Evolutionary conservation across 2,329 filamentous ascomycete species (phyloP), one percentile per base, ranked within the genome.

Genomic region (Periconia digitata): DNA sequence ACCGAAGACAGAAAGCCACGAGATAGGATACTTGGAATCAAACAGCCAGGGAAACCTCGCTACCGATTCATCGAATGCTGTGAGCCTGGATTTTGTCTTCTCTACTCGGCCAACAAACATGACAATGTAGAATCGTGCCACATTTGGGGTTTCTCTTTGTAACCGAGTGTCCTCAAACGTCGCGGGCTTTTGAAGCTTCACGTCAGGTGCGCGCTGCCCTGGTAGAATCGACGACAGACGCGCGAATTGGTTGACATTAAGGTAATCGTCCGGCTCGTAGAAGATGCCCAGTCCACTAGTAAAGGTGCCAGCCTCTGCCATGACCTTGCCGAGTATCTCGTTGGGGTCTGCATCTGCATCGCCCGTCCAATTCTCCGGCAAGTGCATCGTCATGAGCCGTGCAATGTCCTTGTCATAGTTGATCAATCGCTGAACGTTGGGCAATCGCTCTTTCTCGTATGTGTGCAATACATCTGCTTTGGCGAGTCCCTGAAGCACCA

Each of bases 401-500:
- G 66, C 66, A 34, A 69, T 67, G n/a, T 61, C 59, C 41, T 66
- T 69, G 51, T 71, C 66, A 34, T 67, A 66, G 3, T 66, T 57
- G 53, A 72, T 69, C 8, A 82, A 66, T 21, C 66, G 68, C 8
- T 67, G 52, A 0, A 78, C 79, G 32, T 81, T 74, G 2, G 76
- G 72, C 15, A 72, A 69, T 6, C 79, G 73, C 57, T 82, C 79
- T 2, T 58, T 53, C 43, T 76, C 69, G 56, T 81, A 82, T 12
- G 71, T 76, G 41, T 77, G 67, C 0, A 83, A 67, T 1, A 82
- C 64, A 0, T 64, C 54, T 8, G 73, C 61, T 10, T 63, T 63
- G 1, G 69, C 71, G 2, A 67, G 50, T 6, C 71, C 64, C n/a
- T 70, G 68, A 1, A 79, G 59, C 3, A 76, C 77, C 1, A 73